These are phyloP conservation scores for Astraeus odoratus DNA, from an alignment of 768 basidiomycete genomes.

Conservation along the genomic window DNA sequence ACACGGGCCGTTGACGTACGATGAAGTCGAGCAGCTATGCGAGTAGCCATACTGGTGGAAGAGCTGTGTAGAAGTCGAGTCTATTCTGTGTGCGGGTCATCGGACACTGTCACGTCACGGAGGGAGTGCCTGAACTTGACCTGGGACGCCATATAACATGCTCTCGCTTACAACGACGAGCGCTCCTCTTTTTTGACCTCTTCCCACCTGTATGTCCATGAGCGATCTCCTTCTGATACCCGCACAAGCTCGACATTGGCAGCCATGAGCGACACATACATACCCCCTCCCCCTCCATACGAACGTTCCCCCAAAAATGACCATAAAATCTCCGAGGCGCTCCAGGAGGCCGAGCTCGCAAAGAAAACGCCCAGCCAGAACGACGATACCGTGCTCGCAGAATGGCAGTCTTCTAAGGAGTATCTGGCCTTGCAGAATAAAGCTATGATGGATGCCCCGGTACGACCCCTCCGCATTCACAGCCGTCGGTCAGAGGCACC, in stretches of 20 bases:
- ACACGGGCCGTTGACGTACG: background rate
- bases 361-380: constrained; percentile 9
- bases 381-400: constrained; percentile 12
- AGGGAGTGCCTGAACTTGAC: constrained; percentile 3
- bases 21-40: background rate
- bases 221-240: background rate
- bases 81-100: background rate
- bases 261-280: constrained; percentile 19
- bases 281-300: constrained; percentile 37
- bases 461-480: constrained; percentile 7
- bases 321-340: constrained; percentile 37
- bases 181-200: constrained; percentile 8
- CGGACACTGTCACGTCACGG: too few species aligned
- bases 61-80: background rate
- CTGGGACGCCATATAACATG: too few species aligned
- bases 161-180: constrained; percentile 1
- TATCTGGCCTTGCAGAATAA: constrained; percentile 7
- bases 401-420: constrained; percentile 12
- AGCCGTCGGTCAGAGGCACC: constrained; percentile 3
- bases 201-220: too few species aligned
- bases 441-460: background rate
- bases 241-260: background rate
- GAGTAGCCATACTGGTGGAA: background rate
- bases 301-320: constrained; percentile 39
- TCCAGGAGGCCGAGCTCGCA: constrained; percentile 7